Base-by-base conservation (phyloP, 768 basidiomycete genomes). In the Leccinum fibrillosum region DNA sequence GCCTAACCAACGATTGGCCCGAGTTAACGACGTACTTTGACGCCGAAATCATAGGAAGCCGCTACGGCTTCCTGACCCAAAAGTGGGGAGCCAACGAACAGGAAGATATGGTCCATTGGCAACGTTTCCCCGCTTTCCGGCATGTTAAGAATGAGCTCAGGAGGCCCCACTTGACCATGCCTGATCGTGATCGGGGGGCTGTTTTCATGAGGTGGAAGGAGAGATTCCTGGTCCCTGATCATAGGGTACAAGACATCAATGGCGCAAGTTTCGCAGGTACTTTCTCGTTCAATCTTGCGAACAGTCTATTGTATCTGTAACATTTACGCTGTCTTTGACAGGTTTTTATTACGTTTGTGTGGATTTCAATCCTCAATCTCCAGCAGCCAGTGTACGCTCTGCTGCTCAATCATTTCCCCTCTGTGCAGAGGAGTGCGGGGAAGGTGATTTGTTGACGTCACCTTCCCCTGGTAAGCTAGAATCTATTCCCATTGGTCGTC, bases 161-260 rank as follows among this genome's bases (percentile, higher is more conserved):
- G 69, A 79, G 83, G 68, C 92, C 93, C 0, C 81, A 86, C 60
- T 67, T 92, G 72, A 92, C 90, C 44, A 86, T 96, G 67, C 75
- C 83, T 49, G 89, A 90, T 66, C 79, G 88, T 44, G 86, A 89
- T 66, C 82, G 88, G 51, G 88, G 88, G 1, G 88, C 88, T 25
- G 85, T 94, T 30, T 98, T 98, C 71, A 93, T 98, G 89, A 80
- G 96, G 60, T 95, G 94, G 90, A 98, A 98, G 75, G 96, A 98
- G 75, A 80, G 88, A 67, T 98, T 97, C 74, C 78, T 98, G 54
- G 91, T 98, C n/a, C 94, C 94, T 2, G 92, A 95, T 72, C 92
- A 95, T 75, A 84, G 87, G 58, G 91, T 96, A 30, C 86, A 91
- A 72, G 92, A 95, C 72, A 96, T 98, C 75, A 92, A 86, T 66